Base-by-base conservation (phyloP, 768 basidiomycete genomes). In the Kwoniella dejecticola region DNA sequence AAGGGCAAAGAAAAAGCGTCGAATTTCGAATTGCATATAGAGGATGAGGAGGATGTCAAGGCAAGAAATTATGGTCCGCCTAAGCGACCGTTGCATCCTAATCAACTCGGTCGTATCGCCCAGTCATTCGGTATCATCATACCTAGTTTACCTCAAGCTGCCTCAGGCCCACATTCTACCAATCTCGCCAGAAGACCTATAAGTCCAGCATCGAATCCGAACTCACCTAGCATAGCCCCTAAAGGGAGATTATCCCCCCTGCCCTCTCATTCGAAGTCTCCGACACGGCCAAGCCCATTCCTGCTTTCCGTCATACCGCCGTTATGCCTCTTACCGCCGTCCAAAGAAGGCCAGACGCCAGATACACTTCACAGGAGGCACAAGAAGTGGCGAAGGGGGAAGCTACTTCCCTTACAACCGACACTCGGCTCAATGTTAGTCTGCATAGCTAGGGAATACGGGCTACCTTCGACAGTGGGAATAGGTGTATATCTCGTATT, bases 391-490 rank as follows among this genome's bases (percentile, higher is more conserved):
- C 70, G 85, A 13, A 85, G 94, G 26, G 94, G 94, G 7, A 87
- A 86, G n/a, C 83, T 98, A 12, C 85, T 97, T 3, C 88, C 93
- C 0, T 82, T 98, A 0, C 86, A 93, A 74, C 82, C 92, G 4
- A 90, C 88, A 0, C 81, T 98, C 1, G 87, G 90, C 41, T 84
- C 87, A 0, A 94, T 96, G 75, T 80, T 96, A 10, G 82, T 83
- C 21, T 89, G 91, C 6, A 96, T 98, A 52, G 92, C 94, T 13
- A 88, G 87, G 78, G 94, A 97, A 79, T 98, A 93, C 72, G 89
- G 90, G 2, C 82, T 98, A 17, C 94, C 94, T 1, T 91, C 88
- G 67, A 90, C 89, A 0, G 79, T 84, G 13, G 94, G 94, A 4
- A 80, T 97, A 47, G 82, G 90, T 42, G 82, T 97, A 1, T 97